A percentile compares a stretch with the other conserved stretches of the same genome.
Conservation (phyloP, 1,139 yeast genomes). For the Saccharomyces pastorianus region DNA sequence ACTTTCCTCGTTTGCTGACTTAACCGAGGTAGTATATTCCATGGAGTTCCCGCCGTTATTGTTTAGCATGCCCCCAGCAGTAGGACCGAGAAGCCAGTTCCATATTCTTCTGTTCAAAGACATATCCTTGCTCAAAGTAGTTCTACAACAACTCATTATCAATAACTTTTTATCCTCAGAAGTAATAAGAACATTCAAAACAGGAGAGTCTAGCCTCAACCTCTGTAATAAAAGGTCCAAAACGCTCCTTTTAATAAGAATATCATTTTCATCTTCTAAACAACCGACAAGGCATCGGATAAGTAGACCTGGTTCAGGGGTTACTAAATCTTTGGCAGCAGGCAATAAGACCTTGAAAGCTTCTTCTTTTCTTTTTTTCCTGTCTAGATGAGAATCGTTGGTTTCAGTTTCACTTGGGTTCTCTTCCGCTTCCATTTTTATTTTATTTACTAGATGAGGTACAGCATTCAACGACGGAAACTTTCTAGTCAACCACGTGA, state of each 20-base stretch:
- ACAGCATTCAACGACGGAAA: constrained; percentile 48
- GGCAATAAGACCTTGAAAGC: constrained; percentile 33
- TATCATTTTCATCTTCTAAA: constrained; percentile 48
- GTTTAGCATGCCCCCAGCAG: constrained; percentile 6
- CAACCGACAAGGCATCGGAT: constrained; percentile 68
- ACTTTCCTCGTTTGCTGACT: constrained; percentile 8
- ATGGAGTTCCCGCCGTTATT: constrained; percentile 5
- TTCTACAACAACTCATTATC: constrained; percentile 53
- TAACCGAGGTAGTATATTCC: not conserved
- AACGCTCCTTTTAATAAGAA: constrained; percentile 81
- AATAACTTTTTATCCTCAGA: constrained; percentile 50
- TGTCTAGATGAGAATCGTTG: constrained; percentile 5
- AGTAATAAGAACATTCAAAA: constrained; percentile 43
- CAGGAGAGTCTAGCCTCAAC: constrained; percentile 55
- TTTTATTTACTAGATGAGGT: constrained; percentile 23
- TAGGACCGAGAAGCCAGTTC: constrained; percentile 85
- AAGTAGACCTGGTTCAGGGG: constrained; percentile 73
- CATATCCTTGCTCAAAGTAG: constrained; percentile 81
- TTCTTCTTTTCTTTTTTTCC: constrained; percentile 15
- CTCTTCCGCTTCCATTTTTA: constrained; percentile 2
- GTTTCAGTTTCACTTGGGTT: constrained; percentile 4
- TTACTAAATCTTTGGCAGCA: constrained; percentile 54
- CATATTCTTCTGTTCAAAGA: constrained; percentile 86
- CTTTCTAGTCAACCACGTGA: constrained; percentile 62
- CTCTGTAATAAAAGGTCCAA: constrained; percentile 69